phyloP scores from a whole-genome alignment of 495 filamentous ascomycete genomes.

The Mytilinidion resinicola region DNA sequence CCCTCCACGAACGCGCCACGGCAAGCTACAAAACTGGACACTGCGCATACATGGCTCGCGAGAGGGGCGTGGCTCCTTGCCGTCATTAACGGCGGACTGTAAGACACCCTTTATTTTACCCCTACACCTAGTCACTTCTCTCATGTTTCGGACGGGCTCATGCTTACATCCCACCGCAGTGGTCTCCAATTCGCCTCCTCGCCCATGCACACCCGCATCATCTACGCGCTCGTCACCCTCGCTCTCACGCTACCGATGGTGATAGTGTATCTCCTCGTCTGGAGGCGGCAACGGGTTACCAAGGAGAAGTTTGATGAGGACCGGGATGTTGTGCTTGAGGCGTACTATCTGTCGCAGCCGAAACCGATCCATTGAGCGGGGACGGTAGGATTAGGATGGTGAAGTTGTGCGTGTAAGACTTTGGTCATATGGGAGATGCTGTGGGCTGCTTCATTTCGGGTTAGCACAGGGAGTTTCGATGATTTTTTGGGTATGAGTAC shows the following conservation, averaged over 20 bases:
- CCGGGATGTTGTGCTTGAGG: background rate
- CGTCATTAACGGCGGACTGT: conserved; percentile 9
- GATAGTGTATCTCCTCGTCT: background rate
- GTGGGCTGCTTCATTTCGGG: too few species aligned
- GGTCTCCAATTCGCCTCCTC: conserved; percentile 1
- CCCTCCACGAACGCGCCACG: conserved; percentile 1
- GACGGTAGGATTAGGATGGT: too few species aligned
- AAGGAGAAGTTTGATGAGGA: background rate
- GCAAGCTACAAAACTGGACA: background rate
- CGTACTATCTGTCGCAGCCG: background rate
- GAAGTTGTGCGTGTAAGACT: too few species aligned
- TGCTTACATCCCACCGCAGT: background rate
- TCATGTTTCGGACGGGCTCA: background rate
- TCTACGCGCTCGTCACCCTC: background rate
- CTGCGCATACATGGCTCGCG: background rate
- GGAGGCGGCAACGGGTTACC: background rate
- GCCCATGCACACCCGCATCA: background rate
- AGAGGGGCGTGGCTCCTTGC: background rate
- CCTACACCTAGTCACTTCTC: too few species aligned
- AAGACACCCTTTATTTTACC: background rate
- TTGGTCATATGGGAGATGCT: too few species aligned
- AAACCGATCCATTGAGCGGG: background rate
- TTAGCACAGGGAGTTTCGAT: too few species aligned
- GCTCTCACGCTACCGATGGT: background rate
- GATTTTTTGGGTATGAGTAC: too few species aligned